Conservation (phyloP, 2,329 filamentous ascomycete species). For the Parastagonospora avenae region DNA sequence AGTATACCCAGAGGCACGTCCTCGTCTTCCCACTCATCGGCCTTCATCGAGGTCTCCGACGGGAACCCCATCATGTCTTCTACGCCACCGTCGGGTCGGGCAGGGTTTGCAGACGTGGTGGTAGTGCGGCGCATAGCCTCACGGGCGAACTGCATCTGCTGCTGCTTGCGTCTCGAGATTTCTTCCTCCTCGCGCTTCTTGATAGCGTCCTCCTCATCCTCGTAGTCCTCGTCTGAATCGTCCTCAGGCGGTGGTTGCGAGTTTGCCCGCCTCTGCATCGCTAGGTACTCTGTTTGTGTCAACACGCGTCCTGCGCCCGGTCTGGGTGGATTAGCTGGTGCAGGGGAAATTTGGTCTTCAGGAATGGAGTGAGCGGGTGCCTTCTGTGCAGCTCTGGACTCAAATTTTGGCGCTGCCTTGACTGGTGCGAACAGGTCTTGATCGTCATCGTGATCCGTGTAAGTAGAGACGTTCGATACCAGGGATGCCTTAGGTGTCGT, state of each 20-base stretch:
- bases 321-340: slow-evolving; percentile 11
- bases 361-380: slow-evolving; percentile 10
- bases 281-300: slow-evolving; percentile 41
- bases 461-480: slow-evolving; percentile 19
- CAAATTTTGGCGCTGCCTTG: slow-evolving; percentile 14
- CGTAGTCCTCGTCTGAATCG: slow-evolving; percentile 42
- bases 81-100: slow-evolving; percentile 21
- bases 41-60: slow-evolving; percentile 42
- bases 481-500: slow-evolving; percentile 37
- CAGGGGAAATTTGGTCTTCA: slow-evolving; percentile 15
- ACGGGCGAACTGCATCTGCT: slow-evolving; percentile 41
- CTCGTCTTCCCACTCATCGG: slow-evolving; percentile 46
- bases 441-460: slow-evolving; percentile 33
- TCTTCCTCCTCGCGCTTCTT: slow-evolving; percentile 41
- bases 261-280: slow-evolving; percentile 34
- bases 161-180: slow-evolving; percentile 36
- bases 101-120: slow-evolving; percentile 28
- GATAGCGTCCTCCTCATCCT: slow-evolving; percentile 46
- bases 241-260: slow-evolving; percentile 31
- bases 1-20: slow-evolving; percentile 48
- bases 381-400: slow-evolving; percentile 7
- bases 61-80: slow-evolving; percentile 38
- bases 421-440: slow-evolving; percentile 33
- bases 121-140: slow-evolving; percentile 44
- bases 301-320: slow-evolving; percentile 32